Base-by-base conservation (phyloP, 768 basidiomycete genomes). In the Macrolepiota albuminosa region DNA sequence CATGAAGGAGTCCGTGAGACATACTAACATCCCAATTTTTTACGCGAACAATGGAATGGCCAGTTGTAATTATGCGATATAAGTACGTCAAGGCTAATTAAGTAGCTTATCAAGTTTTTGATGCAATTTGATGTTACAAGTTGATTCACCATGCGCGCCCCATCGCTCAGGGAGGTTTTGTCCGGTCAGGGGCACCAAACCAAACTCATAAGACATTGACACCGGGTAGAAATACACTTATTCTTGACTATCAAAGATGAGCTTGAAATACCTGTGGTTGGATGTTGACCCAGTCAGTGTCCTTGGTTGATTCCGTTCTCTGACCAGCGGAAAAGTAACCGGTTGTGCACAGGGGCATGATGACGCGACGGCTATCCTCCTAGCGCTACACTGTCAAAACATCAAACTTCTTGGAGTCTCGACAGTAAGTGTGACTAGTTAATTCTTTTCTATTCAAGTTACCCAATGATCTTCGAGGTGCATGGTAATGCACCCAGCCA, bases 361-460 rank as follows among this genome's bases (percentile, higher is more conserved):
- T 66, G 93, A 95, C 74, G 94, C 90, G 5, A 86, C 85, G 11
- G 92, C 91, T 3, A 86, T 95, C 54, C 75, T 95, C 68, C 74
- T 95, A 9, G 91, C 91, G 4, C 68, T 89, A 5, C 84, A 91
- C 63, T 79, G 80, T 13, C 78, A 81, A 1, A 79, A 86, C 60
- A 80, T 94, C 58, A 71, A 80, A 40, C 82, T 96, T 21, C 72
- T 93, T 6, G 94, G 93, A 1, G 75, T 95, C n/a, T 94, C 93
- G 0, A 91, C 91, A 29, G 93, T 91, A 71, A 65, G 77, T 6
- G 10, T 10, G 11, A 13, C 16, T 18, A 18, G 37, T 26, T 34
- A 2, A 26, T 29, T 9, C 6, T 14, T 4, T 13, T 54, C 24
- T 34, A 43, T 46, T 3, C 46, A 21, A 21, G 34, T 34, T 29